Evolutionary conservation across 192 early-diverging fungal genomes (phyloP), one percentile per base, ranked within the genome.

Genomic region (Chytriomyces sp.): DNA sequence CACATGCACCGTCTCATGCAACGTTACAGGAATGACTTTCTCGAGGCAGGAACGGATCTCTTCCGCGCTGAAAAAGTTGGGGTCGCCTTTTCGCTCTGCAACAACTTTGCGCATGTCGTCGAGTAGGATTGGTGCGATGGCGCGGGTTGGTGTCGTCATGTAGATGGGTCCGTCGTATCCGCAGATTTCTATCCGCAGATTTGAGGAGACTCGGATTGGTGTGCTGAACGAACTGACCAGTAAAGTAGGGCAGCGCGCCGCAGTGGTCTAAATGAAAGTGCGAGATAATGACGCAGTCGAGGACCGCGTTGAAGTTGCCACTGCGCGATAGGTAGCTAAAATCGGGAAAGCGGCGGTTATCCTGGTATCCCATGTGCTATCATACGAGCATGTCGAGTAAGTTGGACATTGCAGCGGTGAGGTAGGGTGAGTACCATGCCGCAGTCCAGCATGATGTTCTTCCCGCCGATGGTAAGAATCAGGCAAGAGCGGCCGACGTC

Each of bases 251-350:
- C 14, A 99, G 78, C 0, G 96, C 94, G 5, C 97, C 97, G 76
- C 97, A 98, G 81, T 99, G 97, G 85, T 99, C 97, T 14, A 99
- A 86, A 72, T 99, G 97, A 73, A 99, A 99, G 76, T 99, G 97
- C 38, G 90, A 91, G 28, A 99, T 94, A 61, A 99, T 92, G 19
- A 99, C 89, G 66, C 89, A 90, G 84, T 99, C 97, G 44, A 99
- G 79, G 55, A 89, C 84, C 19, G 33, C 86, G 38, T 91, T 94
- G 74, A 91, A 95, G 66, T 93, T 83, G 49, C 89, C 91, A 36
- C 89, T 81, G 40, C 89, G 91, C 37, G 79, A 92, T 17, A 98
- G 93, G 78, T 94, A 95, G 62, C 85, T 89, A 63, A 99, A 99
- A 78, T 99, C 95, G 1, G 96, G 97, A 69, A 95, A 99, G 49